Evolutionary conservation across 345 rosid species (phyloP), one percentile per base, ranked within the genome.

Genomic region (Dovyalis caffra): DNA sequence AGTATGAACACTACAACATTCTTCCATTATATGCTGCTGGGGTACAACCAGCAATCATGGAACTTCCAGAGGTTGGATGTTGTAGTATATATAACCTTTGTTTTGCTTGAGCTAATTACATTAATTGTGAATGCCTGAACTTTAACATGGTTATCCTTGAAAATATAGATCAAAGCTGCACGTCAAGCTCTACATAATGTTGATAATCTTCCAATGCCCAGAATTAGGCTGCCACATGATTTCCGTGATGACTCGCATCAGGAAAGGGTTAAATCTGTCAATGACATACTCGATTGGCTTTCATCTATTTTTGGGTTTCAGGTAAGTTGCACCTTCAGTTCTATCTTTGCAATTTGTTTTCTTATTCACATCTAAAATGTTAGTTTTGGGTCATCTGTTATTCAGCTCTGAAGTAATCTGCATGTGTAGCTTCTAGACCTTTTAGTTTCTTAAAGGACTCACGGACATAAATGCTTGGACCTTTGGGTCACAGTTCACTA

Each of bases 281-380:
- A 74, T 73, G 98, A 92, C 79, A 79, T 96, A 68, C 92, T 96
- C 57, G 97, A 96, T 69, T 96, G 99, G 99, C 95, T 96, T 84
- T 89, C 95, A 66, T 85, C 86, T 61, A 64, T 85, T 79, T 96
- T 96, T 85, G 99, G 99, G 45, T 96, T 96, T 90, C 99, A 96
- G 97, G 99, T 96, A 82, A 76, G 63, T 37, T 67, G 61, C 71
- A n/a, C 35, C 25, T 64, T 78, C 63, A 76, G 62, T 16, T 72
- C 51, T 60, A 69, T 61, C 18, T 73, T 67, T 53, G 68, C 29
- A 38, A 10, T 74, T 81, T 68, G 33, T 45, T 53, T 68, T 61
- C 57, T 40, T 21, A 9, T 68, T 21, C 66, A 75, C 70, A 40
- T 69, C 71, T 72, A 56, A 40, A 15, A 51, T 77, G 43, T 37